Conservation (phyloP, 805 yeast genomes). For the Zygosaccharomyces kombuchaensis region DNA sequence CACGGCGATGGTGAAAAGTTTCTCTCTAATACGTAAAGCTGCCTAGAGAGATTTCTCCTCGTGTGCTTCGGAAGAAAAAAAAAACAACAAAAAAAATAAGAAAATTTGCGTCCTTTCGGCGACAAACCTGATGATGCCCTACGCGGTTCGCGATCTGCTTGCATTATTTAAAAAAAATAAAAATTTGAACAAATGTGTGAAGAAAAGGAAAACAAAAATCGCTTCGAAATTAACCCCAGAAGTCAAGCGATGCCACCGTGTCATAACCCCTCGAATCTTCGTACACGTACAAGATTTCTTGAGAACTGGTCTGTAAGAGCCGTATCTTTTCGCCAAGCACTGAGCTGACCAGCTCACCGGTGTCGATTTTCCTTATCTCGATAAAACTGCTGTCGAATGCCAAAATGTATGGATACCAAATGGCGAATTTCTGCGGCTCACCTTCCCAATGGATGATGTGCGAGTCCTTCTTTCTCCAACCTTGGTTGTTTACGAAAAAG, state of each 20-base stretch:
- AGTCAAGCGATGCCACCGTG: constrained; percentile 86
- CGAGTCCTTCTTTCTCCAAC: constrained; percentile 92
- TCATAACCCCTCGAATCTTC: constrained; percentile 89
- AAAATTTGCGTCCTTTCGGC: background rate
- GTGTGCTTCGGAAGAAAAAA: background rate
- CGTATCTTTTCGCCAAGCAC: constrained; percentile 89
- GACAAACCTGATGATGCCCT: too few species aligned
- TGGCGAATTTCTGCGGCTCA: constrained; percentile 83
- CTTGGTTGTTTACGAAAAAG: constrained; percentile 88
- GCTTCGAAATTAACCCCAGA: constrained; percentile 55
- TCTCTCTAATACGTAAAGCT: too few species aligned
- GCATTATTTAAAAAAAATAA: background rate
- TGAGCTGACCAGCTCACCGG: constrained; percentile 81
- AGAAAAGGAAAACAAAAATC: background rate
- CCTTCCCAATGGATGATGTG: constrained; percentile 98
- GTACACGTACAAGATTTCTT: constrained; percentile 88
- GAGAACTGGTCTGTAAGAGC: constrained; percentile 82
- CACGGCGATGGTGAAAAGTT: background rate
- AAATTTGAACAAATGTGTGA: background rate
- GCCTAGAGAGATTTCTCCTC: too few species aligned
- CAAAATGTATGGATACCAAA: constrained; percentile 88
- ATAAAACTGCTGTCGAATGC: constrained; percentile 89
- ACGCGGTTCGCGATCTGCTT: too few species aligned
- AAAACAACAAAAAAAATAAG: background rate
- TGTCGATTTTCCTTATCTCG: constrained; percentile 87